Evolutionary conservation across 2,329 filamentous ascomycete genomes (phyloP).

Genomic region (Ophiosphaerella narmari): DNA sequence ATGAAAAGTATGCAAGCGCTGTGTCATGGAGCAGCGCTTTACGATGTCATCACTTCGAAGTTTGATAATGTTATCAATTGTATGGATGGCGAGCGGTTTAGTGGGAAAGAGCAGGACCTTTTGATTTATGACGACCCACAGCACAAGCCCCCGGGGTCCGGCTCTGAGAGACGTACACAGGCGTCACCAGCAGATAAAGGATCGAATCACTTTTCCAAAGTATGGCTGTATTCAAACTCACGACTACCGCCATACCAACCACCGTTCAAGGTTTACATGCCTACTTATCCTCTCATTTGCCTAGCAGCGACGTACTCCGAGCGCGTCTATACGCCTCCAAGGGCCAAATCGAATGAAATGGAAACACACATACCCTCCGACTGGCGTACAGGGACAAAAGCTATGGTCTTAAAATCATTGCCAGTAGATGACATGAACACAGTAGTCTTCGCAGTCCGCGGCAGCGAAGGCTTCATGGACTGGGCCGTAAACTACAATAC

Average conservation of each 20-base stretch:
- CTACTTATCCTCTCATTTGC: constrained; percentile 77
- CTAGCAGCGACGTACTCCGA: constrained; percentile 79
- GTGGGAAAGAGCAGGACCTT: constrained; percentile 59
- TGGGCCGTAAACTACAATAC: constrained; percentile 83
- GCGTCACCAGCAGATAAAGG: constrained; percentile 17
- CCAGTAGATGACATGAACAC: constrained; percentile 77
- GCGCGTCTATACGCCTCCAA: constrained; percentile 66
- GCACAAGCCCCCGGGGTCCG: constrained; percentile 17
- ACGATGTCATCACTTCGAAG: constrained; percentile 64
- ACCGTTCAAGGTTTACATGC: constrained; percentile 71
- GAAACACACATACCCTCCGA: constrained; percentile 73
- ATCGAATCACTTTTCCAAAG: constrained; percentile 67
- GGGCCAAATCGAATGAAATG: constrained; percentile 63
- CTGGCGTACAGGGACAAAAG: constrained; percentile 76
- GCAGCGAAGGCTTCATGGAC: constrained; percentile 79
- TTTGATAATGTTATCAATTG: constrained; percentile 72
- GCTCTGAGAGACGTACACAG: constrained; percentile 16
- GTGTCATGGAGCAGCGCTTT: constrained; percentile 52
- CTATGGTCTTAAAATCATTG: constrained; percentile 82
- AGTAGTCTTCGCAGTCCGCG: constrained; percentile 83
- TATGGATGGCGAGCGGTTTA: constrained; percentile 68
- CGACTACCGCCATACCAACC: constrained; percentile 70
- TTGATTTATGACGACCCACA: constrained; percentile 27
- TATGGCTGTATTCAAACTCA: constrained; percentile 78
- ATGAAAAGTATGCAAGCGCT: constrained; percentile 45